Percentiles rank a stretch among this genome's conserved stretches.
Conservation (phyloP, 2,329 filamentous ascomycete species). For the Penicillium sp. region DNA sequence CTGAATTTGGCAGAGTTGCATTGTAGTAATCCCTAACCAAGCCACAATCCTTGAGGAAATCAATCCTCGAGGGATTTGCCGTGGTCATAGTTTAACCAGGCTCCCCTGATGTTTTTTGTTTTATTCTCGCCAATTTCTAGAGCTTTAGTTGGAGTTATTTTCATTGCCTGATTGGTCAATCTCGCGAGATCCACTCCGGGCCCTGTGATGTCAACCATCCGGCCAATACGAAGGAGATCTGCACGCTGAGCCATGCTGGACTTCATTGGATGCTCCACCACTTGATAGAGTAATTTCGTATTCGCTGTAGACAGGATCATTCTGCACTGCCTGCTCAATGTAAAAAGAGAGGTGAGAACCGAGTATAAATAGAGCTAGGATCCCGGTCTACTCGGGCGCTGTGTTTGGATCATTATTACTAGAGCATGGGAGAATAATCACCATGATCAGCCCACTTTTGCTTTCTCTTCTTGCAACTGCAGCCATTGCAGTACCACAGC, state of each 20-base stretch:
- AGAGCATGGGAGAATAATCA: neutral
- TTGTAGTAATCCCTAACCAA: conserved; percentile 1
- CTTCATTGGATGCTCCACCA: neutral
- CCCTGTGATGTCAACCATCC: conserved; percentile 18
- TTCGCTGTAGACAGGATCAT: neutral
- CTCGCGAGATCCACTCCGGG: conserved; percentile 12
- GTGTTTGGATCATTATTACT: neutral
- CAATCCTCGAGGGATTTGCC: neutral
- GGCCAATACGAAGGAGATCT: conserved; percentile 19
- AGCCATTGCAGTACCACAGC: conserved; percentile 11
- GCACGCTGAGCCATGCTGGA: conserved; percentile 8
- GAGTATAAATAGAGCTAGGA: conserved; percentile 2
- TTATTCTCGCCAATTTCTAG: too few relatives aligned
- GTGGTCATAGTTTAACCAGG: neutral
- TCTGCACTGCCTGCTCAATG: neutral
- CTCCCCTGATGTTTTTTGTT: neutral
- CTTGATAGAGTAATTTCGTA: conserved; percentile 12
- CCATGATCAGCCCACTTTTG: conserved; percentile 11
- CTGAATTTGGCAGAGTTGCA: neutral
- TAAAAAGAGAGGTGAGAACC: too few relatives aligned
- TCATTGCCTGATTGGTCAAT: conserved; percentile 14
- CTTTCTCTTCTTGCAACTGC: conserved; percentile 13
- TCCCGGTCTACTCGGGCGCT: too few relatives aligned
- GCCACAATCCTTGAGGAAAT: neutral
- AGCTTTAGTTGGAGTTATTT: neutral